Conservation (phyloP, 352 stramenopile genomes). For the Phytophthora citrophthora region DNA sequence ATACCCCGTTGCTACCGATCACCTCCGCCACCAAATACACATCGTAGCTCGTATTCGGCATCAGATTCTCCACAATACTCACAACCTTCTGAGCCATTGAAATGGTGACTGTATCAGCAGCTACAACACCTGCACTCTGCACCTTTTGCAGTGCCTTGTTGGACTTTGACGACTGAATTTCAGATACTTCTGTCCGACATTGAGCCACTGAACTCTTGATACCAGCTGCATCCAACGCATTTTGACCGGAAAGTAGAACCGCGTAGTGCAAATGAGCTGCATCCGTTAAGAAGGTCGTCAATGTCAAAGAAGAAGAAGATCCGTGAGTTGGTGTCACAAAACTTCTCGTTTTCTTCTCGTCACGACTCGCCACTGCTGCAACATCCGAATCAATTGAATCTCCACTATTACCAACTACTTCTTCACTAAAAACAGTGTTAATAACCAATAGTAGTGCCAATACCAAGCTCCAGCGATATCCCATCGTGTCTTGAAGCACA, state of each 20-base stretch:
- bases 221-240: conserved; percentile 42
- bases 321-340: conserved; percentile 61
- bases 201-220: conserved; percentile 55
- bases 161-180: conserved; percentile 3
- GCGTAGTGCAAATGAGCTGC: conserved; percentile 78
- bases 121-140: conserved; percentile 5
- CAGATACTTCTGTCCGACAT: conserved; percentile 16
- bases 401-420: not conserved
- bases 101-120: conserved; percentile 54
- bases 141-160: conserved; percentile 14
- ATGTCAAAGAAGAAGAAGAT: conserved; percentile 52
- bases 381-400: not conserved
- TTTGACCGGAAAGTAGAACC: conserved; percentile 48
- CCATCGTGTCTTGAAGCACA: conserved; percentile 2
- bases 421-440: conserved; percentile 5
- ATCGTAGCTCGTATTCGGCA: conserved; percentile 76
- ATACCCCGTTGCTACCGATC: conserved; percentile 80
- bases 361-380: not conserved
- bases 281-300: conserved; percentile 79
- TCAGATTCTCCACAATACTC: conserved; percentile 44
- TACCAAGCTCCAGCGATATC: not conserved
- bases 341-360: conserved; percentile 37
- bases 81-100: conserved; percentile 61
- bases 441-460: conserved; percentile 7
- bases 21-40: conserved; percentile 87